Percentiles rank a stretch among this genome's conserved stretches.
Evolutionary conservation across 306 rosid species (phyloP).

Genomic region (Clitoria ternatea): DNA sequence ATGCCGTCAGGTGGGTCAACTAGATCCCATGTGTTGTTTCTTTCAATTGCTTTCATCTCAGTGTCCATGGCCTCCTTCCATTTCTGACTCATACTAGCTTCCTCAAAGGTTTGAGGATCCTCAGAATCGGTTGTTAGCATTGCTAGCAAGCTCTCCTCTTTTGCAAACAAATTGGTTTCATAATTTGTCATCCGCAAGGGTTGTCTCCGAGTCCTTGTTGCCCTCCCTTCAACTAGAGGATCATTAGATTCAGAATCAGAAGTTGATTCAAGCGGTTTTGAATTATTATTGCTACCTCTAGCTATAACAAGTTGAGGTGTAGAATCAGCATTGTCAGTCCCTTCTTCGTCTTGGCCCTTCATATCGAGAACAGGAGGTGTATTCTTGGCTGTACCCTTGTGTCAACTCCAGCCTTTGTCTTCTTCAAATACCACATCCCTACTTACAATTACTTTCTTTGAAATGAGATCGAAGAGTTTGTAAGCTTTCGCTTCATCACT

Average conservation of each 20-base stretch:
- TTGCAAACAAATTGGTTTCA: not conserved
- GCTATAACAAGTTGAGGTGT: not conserved
- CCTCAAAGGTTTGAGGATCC: not conserved
- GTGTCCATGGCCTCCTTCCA: too few relatives aligned
- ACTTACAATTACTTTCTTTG: too few relatives aligned
- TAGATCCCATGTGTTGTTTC: not conserved
- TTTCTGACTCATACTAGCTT: not conserved
- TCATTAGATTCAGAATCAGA: not conserved
- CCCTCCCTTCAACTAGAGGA: not conserved
- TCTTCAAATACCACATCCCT: too few relatives aligned
- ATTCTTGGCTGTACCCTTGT: not conserved
- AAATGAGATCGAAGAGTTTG: not conserved
- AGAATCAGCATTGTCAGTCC: not conserved
- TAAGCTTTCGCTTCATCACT: not conserved
- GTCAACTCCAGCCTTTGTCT: not conserved
- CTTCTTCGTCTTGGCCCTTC: not conserved
- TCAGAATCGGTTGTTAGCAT: not conserved
- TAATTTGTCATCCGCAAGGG: not conserved
- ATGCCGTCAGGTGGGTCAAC: not conserved
- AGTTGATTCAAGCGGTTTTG: not conserved
- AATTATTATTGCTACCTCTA: too few relatives aligned
- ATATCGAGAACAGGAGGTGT: not conserved
- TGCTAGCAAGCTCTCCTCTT: not conserved
- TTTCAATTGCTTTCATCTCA: too few relatives aligned
- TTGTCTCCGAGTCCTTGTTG: not conserved